Base-by-base conservation (phyloP, 169 alveolate genomes). In the Theileria parva region DNA sequence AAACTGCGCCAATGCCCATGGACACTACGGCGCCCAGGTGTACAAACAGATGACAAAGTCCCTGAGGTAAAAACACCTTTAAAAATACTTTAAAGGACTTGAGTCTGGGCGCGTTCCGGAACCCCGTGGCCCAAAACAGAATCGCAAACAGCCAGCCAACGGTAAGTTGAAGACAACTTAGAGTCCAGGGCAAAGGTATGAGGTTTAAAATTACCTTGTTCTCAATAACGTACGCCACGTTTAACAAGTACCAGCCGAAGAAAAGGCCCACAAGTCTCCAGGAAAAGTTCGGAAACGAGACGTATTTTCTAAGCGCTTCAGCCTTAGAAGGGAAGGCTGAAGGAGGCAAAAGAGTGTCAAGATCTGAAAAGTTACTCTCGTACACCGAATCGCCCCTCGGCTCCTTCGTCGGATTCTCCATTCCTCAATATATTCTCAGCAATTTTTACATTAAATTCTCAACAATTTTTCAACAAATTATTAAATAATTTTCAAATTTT, bases 1-100 rank as follows among this genome's bases (percentile, higher is more conserved):
- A 92, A 21, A 92, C 95, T 4, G 95, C 93, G 5, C 95, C 95
- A 1, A 85, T 30, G 19, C 92, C 92, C 94, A 93, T 92, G 19
- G 95, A 78, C 27, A 89, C 84, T 19, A 93, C 96, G 0, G 96
- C 96, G 3, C 95, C 95, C 30, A 83, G 64, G 81, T 93, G 95
- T 37, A 93, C 96, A 30, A 87, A 51, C 3, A 89, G 80, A 79
- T 93, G 95, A 53, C 93, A 93, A 1, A 89, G 15, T 19, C 95
- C 95, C 79, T 86, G 92, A 0, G 95, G 95, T 25, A 75, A 65
- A 9, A 93, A 75, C 21, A 70, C 86, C 63, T 57, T 89, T 50
- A 86, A 17, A 64, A 92, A 91, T 32, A 74, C 50, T 39, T 72
- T 86, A 30, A 19, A 19, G 19, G 89, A 61, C 86, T 74, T 85